phyloP scores from a whole-genome alignment of 139 green algal species.

The Axilococcus clingmanii region DNA sequence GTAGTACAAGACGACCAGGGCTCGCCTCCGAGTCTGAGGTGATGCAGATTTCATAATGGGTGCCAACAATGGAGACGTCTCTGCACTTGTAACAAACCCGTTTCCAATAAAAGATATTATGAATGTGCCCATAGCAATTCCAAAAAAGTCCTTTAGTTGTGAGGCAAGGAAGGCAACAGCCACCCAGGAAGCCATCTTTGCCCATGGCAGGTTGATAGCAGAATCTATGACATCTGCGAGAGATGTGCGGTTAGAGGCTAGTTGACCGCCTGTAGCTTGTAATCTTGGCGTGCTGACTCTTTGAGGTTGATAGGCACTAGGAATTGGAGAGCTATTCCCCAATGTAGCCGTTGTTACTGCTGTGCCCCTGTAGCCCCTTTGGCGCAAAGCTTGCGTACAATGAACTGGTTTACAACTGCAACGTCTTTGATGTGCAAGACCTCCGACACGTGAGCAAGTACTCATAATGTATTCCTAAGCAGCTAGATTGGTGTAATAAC shows the following conservation, averaged over 20 bases:
- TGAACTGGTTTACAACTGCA: too few relatives aligned
- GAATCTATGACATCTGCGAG: slow-evolving; percentile 39
- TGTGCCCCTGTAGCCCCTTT: too few relatives aligned
- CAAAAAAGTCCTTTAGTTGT: slow-evolving; percentile 80
- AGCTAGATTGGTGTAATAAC: too few relatives aligned
- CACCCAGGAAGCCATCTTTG: slow-evolving; percentile 49
- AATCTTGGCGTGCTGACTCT: too few relatives aligned
- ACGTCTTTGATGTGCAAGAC: too few relatives aligned
- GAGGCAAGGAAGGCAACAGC: slow-evolving; percentile 36
- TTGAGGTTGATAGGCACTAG: too few relatives aligned
- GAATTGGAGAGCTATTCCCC: too few relatives aligned
- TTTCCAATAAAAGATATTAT: slow-evolving; percentile 84
- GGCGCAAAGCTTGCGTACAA: too few relatives aligned
- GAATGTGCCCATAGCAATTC: slow-evolving; percentile 85
- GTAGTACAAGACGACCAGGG: slow-evolving; percentile 75
- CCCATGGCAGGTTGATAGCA: slow-evolving; percentile 58
- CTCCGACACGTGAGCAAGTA: too few relatives aligned
- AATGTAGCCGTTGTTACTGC: too few relatives aligned
- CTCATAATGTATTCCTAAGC: too few relatives aligned
- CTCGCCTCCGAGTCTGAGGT: slow-evolving; percentile 23
- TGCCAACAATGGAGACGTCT: slow-evolving; percentile 18
- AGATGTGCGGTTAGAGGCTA: background rate
- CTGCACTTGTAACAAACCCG: slow-evolving; percentile 45
- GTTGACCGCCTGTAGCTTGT: background rate
- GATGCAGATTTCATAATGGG: slow-evolving; percentile 5